phyloP scores from a whole-genome alignment of 768 basidiomycete species.

The Tubosaeta brunneosetosa region DNA sequence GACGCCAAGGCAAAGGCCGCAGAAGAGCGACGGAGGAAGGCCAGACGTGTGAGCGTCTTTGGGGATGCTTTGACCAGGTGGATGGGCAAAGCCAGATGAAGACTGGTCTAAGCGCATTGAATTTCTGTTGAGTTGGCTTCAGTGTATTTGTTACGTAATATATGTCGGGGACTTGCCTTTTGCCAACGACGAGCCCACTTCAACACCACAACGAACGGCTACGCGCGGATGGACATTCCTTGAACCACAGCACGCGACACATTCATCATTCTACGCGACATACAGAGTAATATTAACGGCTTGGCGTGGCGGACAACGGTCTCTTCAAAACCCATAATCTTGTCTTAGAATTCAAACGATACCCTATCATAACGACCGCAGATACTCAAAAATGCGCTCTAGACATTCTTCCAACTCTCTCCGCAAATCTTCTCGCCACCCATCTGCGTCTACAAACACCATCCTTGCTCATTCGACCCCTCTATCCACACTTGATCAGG shows the following conservation, averaged over 20 bases:
- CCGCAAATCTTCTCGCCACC: slow-evolving; percentile 29
- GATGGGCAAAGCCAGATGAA: slow-evolving; percentile 7
- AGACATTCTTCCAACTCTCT: slow-evolving; percentile 26
- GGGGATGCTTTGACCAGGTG: slow-evolving; percentile 15
- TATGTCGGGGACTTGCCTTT: not conserved
- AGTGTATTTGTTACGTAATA: not conserved
- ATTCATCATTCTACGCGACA: slow-evolving; percentile 4
- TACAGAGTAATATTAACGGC: not conserved
- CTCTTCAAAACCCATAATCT: slow-evolving; percentile 10
- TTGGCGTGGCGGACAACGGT: slow-evolving; percentile 7
- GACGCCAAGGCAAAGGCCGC: slow-evolving; percentile 18
- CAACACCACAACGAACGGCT: not conserved
- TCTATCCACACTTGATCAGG: slow-evolving; percentile 31
- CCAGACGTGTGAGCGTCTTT: slow-evolving; percentile 3
- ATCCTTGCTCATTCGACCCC: slow-evolving; percentile 23
- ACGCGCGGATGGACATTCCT: slow-evolving; percentile 25
- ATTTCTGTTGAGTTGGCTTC: too few species aligned
- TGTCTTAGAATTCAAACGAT: slow-evolving; percentile 12
- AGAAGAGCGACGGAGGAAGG: slow-evolving; percentile 12
- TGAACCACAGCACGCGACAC: slow-evolving; percentile 13
- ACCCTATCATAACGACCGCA: not conserved
- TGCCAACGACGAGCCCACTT: not conserved
- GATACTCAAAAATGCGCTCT: slow-evolving; percentile 19
- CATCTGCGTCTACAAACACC: slow-evolving; percentile 19
- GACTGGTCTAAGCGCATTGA: not conserved